Conservation (phyloP, 306 rosid species). For the Prunus davidiana region DNA sequence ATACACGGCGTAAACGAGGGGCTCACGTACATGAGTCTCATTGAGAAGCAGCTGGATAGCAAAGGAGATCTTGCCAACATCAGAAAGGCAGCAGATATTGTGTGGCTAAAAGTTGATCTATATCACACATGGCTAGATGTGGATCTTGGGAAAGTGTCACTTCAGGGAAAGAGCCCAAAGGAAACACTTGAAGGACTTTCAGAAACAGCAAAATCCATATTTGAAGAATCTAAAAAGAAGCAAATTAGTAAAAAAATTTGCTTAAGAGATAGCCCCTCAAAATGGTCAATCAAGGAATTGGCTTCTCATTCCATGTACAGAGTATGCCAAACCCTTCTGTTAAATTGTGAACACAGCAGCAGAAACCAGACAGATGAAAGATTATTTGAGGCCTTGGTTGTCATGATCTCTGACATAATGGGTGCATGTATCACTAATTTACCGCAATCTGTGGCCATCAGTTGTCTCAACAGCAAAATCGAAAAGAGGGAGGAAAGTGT, state of each 20-base stretch:
- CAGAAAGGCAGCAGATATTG: conserved; percentile 57
- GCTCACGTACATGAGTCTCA: conserved; percentile 34
- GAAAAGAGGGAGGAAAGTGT: conserved; percentile 74
- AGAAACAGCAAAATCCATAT: conserved; percentile 51
- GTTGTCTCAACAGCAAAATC: conserved; percentile 46
- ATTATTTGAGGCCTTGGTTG: conserved; percentile 36
- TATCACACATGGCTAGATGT: conserved; percentile 66
- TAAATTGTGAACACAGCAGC: conserved; percentile 21
- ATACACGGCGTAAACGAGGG: conserved; percentile 50
- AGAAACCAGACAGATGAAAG: conserved; percentile 3
- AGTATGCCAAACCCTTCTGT: conserved; percentile 50
- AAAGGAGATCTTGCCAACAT: conserved; percentile 35
- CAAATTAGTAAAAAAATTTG: conserved; percentile 21
- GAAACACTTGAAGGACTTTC: conserved; percentile 51
- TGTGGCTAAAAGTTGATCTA: conserved; percentile 74
- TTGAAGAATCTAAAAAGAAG: conserved; percentile 31
- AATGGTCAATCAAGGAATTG: conserved; percentile 57
- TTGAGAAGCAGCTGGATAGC: conserved; percentile 50
- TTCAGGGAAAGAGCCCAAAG: conserved; percentile 31
- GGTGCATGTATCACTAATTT: conserved; percentile 75
- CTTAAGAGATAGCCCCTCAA: conserved; percentile 38
- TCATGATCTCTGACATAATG: conserved; percentile 59
- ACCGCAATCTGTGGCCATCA: conserved; percentile 37
- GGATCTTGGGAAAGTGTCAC: conserved; percentile 57
- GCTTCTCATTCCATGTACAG: conserved; percentile 80